Percentiles rank a stretch among this genome's conserved stretches.
Evolutionary conservation across 371 early-diverging fungal genomes (phyloP).

Genomic region (Mucor saturninus): DNA sequence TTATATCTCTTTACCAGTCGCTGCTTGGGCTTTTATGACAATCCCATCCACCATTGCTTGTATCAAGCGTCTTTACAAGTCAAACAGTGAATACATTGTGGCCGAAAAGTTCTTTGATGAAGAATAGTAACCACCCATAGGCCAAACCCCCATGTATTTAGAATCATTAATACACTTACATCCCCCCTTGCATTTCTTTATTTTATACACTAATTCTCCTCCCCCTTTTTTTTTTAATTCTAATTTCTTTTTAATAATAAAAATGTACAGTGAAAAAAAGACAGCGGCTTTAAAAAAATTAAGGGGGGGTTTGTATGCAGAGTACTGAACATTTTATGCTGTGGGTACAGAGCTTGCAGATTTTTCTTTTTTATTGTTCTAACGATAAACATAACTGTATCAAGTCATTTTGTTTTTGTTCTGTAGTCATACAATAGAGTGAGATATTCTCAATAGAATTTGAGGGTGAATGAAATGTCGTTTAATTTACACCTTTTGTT

Average conservation of each 20-base stretch:
- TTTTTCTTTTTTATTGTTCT: too few relatives aligned
- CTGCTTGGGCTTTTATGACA: slow-evolving; percentile 65
- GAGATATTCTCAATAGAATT: too few relatives aligned
- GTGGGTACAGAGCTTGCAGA: too few relatives aligned
- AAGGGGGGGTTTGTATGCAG: too few relatives aligned
- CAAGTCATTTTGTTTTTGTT: too few relatives aligned
- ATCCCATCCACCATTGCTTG: slow-evolving; percentile 59
- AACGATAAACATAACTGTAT: too few relatives aligned
- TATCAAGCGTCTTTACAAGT: slow-evolving; percentile 52
- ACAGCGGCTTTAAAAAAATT: background rate
- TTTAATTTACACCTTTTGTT: too few relatives aligned
- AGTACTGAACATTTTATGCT: too few relatives aligned
- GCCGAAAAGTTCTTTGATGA: slow-evolving; percentile 59
- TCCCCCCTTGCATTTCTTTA: background rate
- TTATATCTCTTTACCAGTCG: slow-evolving; percentile 58
- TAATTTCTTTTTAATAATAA: background rate
- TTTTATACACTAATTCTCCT: background rate
- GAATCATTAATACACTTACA: background rate
- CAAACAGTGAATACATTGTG: slow-evolving; percentile 58
- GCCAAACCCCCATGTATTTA: background rate
- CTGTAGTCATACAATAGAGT: too few relatives aligned
- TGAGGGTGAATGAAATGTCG: too few relatives aligned
- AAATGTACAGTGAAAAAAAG: background rate
- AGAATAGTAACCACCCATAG: slow-evolving; percentile 9
- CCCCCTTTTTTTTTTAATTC: background rate